Conservation (phyloP, 2,329 filamentous ascomycete genomes). For the Microdochium trichocladiopsis region DNA sequence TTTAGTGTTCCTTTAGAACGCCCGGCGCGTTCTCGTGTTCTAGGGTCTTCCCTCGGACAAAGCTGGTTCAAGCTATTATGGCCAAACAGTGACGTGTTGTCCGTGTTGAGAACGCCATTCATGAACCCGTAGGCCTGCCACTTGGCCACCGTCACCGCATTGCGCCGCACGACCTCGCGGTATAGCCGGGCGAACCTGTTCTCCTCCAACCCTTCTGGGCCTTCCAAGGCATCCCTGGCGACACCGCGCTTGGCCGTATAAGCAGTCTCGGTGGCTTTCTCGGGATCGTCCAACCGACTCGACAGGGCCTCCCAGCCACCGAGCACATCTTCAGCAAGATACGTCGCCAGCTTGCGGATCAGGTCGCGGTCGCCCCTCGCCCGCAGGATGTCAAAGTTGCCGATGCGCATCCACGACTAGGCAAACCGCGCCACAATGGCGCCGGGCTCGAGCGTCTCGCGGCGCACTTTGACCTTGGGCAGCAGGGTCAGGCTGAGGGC, state of each 20-base stretch:
- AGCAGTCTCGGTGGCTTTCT: conserved; percentile 33
- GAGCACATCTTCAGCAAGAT: conserved; percentile 82
- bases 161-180: conserved; percentile 77
- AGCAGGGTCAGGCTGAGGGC: conserved; percentile 76
- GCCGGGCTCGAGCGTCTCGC: conserved; percentile 80
- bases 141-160: conserved; percentile 79
- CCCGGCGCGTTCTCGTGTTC: too few relatives aligned
- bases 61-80: too few relatives aligned
- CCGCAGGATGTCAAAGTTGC: conserved; percentile 91
- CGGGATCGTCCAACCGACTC: conserved; percentile 44
- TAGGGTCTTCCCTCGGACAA: too few relatives aligned
- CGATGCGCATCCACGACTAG: conserved; percentile 83
- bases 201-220: conserved; percentile 59
- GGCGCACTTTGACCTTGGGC: conserved; percentile 63
- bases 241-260: conserved; percentile 44
- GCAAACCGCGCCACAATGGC: conserved; percentile 92
- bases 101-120: conserved; percentile 96
- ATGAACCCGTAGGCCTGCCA: conserved; percentile 99
- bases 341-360: conserved; percentile 69
- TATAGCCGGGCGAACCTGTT: conserved; percentile 87
- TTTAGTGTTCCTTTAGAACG: too few relatives aligned
- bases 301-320: conserved; percentile 83
- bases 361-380: conserved; percentile 71
- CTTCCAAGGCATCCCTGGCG: conserved; percentile 53
- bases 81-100: conserved; percentile 89